Evolutionary conservation across 2,329 filamentous ascomycete species (phyloP), one percentile per base, ranked within the genome.

Genomic region (Akanthomyces uredinophilus): DNA sequence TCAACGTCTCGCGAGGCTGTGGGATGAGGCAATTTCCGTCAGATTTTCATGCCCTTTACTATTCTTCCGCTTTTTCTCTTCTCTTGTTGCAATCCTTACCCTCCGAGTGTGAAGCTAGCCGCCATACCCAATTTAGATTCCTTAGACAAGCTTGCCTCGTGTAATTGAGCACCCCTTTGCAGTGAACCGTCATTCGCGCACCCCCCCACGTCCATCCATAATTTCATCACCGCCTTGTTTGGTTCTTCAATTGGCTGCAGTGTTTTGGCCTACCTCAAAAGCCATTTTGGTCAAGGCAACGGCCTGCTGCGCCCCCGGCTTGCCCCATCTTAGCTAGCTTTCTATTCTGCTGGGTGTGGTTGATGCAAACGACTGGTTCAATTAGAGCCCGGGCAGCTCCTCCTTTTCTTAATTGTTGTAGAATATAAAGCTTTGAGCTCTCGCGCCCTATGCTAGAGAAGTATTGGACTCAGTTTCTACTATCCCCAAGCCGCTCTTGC

Each of bases 1-100:
- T 41, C 14, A 56, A 46, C 39, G n/a, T 22, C 29, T 57, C 54
- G 20, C 56, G 24, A 60, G 56, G 47, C 56, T 60, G 37, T 49
- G 56, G 37, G 37, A 32, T 60, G 56, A 60, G 56, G 47, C 56
- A 60, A 60, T 60, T 60, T 60, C 47, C 16, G 5, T 57, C 7
- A 43, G 20, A 2, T 53, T n/a, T 39, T 39, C n/a, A n/a, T 32
- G 10, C 16, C 13, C 3, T 53, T 22, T 2, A 18, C 13, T 54
- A 18, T 54, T 54, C 2, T 54, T 27, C 37, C 10, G 13, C 29
- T 22, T 37, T n/a, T 24, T 58, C 39, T 24, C 20, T 8, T n/a
- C n/a, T 50, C n/a, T 51, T 43, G 1, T 27, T 20, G n/a, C 32
- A 24, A 10, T 41, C 22, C 4, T n/a, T 43, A 14, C 22, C n/a